A percentile compares a stretch with the other conserved stretches of the same genome.
Conservation (phyloP, 2,329 filamentous ascomycete genomes). For the Fusarium gaditjirri region DNA sequence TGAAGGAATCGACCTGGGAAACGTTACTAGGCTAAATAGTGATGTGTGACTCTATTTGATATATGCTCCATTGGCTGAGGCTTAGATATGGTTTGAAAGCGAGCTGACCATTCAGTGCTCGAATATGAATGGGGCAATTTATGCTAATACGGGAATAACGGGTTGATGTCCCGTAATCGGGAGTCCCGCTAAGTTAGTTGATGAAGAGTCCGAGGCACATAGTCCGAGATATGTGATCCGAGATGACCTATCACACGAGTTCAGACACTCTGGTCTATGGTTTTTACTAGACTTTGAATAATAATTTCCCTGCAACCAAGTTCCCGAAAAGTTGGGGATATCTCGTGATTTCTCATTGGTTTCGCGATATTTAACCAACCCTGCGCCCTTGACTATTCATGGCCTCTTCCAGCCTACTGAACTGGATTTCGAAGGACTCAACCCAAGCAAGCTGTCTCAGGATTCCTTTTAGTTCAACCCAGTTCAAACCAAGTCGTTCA, state of each 20-base stretch:
- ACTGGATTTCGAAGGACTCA: background rate
- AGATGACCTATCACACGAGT: background rate
- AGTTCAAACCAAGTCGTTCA: background rate
- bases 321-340: background rate
- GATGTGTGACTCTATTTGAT: background rate
- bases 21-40: background rate
- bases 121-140: background rate
- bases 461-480: background rate
- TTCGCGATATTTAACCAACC: too few relatives aligned
- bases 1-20: background rate
- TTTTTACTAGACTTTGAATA: background rate
- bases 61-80: background rate
- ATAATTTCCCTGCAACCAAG: too few relatives aligned
- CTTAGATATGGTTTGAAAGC: background rate
- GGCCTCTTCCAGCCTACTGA: background rate
- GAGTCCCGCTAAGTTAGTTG: background rate
- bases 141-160: background rate
- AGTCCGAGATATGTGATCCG: conserved; percentile 13
- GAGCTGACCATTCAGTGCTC: background rate
- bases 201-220: background rate
- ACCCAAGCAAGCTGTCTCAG: conserved; percentile 5
- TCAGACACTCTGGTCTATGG: background rate
- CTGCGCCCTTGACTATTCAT: background rate
- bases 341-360: background rate
- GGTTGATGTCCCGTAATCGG: background rate